Base-by-base conservation (phyloP, 2,329 filamentous ascomycete genomes). In the Verticillium nubilum region DNA sequence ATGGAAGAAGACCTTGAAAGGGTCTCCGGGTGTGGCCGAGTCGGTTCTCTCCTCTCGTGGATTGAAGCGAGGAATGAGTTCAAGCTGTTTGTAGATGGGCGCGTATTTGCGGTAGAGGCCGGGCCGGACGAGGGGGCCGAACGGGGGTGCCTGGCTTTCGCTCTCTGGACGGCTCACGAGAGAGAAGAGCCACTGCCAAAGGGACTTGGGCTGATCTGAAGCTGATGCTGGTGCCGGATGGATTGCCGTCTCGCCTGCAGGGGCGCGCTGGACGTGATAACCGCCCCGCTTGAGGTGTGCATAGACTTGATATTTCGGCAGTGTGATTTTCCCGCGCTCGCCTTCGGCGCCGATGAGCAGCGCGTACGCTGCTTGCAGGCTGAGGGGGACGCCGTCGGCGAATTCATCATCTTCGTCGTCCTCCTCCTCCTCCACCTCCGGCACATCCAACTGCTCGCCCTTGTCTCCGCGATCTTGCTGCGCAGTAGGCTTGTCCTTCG, bases 221-320 rank as follows among this genome's bases (percentile, higher is more conserved):
- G 29, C 29, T 13, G 29, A 13, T 31, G 29, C 4, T 25, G 42
- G 42, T n/a, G 42, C 65, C 66, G 13, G 67, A 68, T 47, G 68
- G 66, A 57, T 60, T 19, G 35, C 57, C 33, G 53, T 61, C 58
- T 60, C 55, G 64, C 65, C 58, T 56, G 61, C 71, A 56, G 83
- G 83, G 1, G 91, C 90, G 58, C 94, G 85, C 61, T 89, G 79
- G 19, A 98, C 85, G 56, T 89, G 84, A 76, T 96, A 98, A 19
- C 95, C 94, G 35, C 85, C 79, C 56, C 95, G 84, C 71, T 89
- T 95, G 67, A 99, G 78, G 58, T 92, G 88, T 1, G 92, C 84
- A 72, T 93, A 99, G 28, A 98, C 94, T 56, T 90, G 90, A 67
- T 92, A 98, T 68, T 91, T 86, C 66, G 96, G 91, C 61, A 97